These are phyloP conservation scores for Euphrasia arctica DNA, from an alignment of 305 asterid genomes.

Conservation along the genomic window DNA sequence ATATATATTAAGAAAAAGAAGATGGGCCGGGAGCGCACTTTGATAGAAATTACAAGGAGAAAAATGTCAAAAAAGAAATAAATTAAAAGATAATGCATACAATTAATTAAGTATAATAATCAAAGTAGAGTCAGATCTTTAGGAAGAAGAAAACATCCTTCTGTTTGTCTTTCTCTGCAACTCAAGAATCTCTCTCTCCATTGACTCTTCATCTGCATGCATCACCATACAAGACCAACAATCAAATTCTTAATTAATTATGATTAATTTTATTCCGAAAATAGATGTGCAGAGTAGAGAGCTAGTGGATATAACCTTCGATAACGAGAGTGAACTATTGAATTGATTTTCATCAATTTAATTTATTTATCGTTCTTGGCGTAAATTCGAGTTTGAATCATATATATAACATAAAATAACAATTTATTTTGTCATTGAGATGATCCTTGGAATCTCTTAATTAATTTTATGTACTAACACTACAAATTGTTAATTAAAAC, in stretches of 20 bases:
- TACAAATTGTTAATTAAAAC: not conserved
- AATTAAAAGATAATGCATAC: constrained; percentile 21
- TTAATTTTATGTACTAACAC: not conserved
- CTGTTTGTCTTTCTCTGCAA: constrained; percentile 69
- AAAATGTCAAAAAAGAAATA: constrained; percentile 44
- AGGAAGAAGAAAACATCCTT: constrained; percentile 53
- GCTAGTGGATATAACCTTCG: too few species aligned
- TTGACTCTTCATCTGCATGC: constrained; percentile 58
- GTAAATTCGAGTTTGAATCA: too few species aligned
- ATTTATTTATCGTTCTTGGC: not conserved
- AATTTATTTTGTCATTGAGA: too few species aligned
- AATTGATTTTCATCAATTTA: too few species aligned
- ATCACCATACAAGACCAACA: constrained; percentile 54
- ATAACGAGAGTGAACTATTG: too few species aligned
- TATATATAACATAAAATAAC: too few species aligned
- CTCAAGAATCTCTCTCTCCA: constrained; percentile 54
- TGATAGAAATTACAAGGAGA: constrained; percentile 58
- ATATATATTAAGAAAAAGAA: constrained; percentile 22
- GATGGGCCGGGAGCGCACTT: constrained; percentile 68
- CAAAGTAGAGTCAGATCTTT: constrained; percentile 55
- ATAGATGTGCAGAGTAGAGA: too few species aligned
- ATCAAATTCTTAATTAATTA: not conserved
- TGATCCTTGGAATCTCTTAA: not conserved
- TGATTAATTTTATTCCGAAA: too few species aligned
- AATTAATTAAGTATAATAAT: constrained; percentile 19